Evolutionary conservation across 495 filamentous ascomycete species (phyloP).

Genomic region (Daldinia decipiens): DNA sequence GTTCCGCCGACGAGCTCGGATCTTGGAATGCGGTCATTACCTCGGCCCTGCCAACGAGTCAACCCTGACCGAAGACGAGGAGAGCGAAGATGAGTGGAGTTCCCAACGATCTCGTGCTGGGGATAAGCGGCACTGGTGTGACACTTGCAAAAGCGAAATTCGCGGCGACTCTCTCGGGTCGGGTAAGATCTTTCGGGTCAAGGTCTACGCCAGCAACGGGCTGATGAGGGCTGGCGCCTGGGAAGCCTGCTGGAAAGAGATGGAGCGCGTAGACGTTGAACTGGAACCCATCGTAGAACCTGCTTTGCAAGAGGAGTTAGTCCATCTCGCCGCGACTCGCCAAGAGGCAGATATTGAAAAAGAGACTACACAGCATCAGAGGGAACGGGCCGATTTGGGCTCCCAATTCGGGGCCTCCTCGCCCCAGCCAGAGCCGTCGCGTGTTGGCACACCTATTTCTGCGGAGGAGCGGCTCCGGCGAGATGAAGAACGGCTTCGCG

Average conservation of each 20-base stretch:
- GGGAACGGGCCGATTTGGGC: conserved; percentile 34
- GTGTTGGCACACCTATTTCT: conserved; percentile 26
- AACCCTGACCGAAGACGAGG: conserved; percentile 56
- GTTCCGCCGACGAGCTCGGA: conserved; percentile 65
- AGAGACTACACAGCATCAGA: conserved; percentile 45
- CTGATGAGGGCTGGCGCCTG: conserved; percentile 92
- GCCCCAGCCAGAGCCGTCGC: conserved; percentile 18
- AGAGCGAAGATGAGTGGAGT: conserved; percentile 59
- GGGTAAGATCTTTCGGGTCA: conserved; percentile 78
- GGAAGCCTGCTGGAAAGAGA: conserved; percentile 93
- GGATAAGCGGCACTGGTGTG: conserved; percentile 66
- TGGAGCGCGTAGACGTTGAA: conserved; percentile 97
- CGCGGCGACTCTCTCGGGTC: conserved; percentile 56
- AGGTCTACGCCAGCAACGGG: conserved; percentile 92
- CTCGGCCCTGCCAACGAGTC: conserved; percentile 59
- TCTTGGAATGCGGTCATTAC: conserved; percentile 84
- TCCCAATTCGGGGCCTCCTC: conserved; percentile 21
- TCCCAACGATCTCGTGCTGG: conserved; percentile 45
- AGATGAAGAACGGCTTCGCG: conserved; percentile 62
- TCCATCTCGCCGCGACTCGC: conserved; percentile 52
- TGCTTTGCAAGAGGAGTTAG: conserved; percentile 55
- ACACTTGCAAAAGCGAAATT: conserved; percentile 66
- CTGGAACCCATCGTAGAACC: conserved; percentile 71
- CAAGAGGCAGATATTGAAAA: conserved; percentile 45
- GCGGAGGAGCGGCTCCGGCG: conserved; percentile 49